Evolutionary conservation across 23 red algal genomes (phyloP), one percentile per base, ranked within the genome.

Genomic region (Gracilaria gracilis): DNA sequence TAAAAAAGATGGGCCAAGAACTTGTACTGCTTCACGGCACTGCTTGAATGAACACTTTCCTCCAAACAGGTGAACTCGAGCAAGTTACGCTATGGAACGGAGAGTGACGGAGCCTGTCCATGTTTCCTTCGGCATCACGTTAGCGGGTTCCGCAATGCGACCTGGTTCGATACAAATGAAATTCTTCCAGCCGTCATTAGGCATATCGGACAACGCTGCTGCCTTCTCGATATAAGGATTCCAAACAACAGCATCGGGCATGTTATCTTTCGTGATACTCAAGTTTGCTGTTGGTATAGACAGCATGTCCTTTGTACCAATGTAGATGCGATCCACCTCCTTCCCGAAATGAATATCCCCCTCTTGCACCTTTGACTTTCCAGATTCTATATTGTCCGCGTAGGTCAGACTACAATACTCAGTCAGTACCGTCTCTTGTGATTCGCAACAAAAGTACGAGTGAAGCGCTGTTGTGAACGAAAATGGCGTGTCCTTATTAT

Each of bases 141-240:
- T 46, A 32, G 87, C 94, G 19, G 94, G 88, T 9, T 87, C 73
- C 4, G 36, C 64, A 59, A 93, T 80, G 42, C 84, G 82, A 29
- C 85, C 95, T 9, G 95, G 91, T 80, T 98, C 95, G 34, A 98
- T 74, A 58, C 95, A 98, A 9, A 94, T 82, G 70, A 98, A 94
- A 3, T 83, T 61, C 38, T 84, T 82, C 95, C 95, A 98, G 17
- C 57, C 95, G 54, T 87, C 82, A 80, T 98, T 86, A 1, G 82
- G 81, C 85, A 98, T 82, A 67, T 98, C 95, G 9, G 85, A 64
- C 72, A 98, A 31, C 4, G 76, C 91, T 48, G 85, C 66, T 3
- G 91, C 54, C 75, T 98, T 98, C 50, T 94, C 91, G 38, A 89
- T 57, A 38, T 89, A 61, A n/a, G 95, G 95, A 67, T 98, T 98